A percentile compares a stretch with the other conserved stretches of the same genome.
phyloP scores from a whole-genome alignment of 2,329 filamentous ascomycete genomes.

The Dothidotthia symphoricarpi region DNA sequence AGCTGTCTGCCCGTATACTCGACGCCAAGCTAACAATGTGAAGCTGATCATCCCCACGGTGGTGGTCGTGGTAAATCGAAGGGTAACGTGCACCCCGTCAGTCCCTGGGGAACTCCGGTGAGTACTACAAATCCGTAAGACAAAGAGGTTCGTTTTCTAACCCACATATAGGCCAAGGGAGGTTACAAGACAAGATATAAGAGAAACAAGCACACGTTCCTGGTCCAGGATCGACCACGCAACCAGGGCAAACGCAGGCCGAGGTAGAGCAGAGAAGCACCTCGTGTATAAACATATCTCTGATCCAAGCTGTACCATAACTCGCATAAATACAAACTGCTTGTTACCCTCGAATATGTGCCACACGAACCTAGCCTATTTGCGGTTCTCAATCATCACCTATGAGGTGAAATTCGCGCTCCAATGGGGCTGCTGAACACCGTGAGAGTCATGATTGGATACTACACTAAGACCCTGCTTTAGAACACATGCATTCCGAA shows the following conservation, averaged over 20 bases:
- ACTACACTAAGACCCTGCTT: not conserved
- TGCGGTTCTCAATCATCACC: too few species aligned
- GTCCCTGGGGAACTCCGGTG: constrained; percentile 94
- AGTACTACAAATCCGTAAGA: constrained; percentile 43
- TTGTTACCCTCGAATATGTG: not conserved
- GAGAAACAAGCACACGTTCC: constrained; percentile 86
- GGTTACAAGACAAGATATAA: constrained; percentile 90
- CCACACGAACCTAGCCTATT: too few species aligned
- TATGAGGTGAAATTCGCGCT: too few species aligned
- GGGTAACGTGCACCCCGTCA: constrained; percentile 92
- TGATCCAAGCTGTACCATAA: constrained; percentile 21
- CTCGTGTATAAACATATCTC: constrained; percentile 18
- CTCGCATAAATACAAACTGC: constrained; percentile 5
- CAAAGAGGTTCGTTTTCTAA: not conserved
- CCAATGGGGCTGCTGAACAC: too few species aligned
- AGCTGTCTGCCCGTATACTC: not conserved
- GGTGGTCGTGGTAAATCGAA: constrained; percentile 99
- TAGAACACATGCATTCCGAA: not conserved
- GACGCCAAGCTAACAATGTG: constrained; percentile 12
- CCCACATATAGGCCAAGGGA: constrained; percentile 60
- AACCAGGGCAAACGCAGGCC: constrained; percentile 83
- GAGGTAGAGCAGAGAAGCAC: constrained; percentile 20
- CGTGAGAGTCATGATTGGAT: too few species aligned
- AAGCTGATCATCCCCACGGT: constrained; percentile 93
- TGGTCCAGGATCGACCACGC: constrained; percentile 77